Percentiles rank a stretch among this genome's conserved stretches.
phyloP scores from a whole-genome alignment of 495 filamentous ascomycete genomes.

The Penicillium odoratum region DNA sequence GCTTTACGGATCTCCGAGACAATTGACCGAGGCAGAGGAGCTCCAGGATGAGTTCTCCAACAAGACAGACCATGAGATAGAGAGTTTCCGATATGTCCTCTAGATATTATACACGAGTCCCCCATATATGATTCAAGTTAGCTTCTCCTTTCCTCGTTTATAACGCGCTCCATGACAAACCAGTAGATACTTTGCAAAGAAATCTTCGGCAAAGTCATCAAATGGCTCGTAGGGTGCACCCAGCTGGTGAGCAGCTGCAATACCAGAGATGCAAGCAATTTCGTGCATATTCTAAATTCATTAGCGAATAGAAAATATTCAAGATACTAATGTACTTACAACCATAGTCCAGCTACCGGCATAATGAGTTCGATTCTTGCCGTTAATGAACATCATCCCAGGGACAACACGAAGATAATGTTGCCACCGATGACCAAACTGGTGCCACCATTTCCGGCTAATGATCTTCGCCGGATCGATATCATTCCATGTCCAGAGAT shows the following conservation, averaged over 20 bases:
- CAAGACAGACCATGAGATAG: slow-evolving; percentile 34
- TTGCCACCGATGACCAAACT: slow-evolving; percentile 78
- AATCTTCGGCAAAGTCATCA: slow-evolving; percentile 59
- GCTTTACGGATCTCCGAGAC: slow-evolving; percentile 22
- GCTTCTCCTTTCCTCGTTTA: slow-evolving; percentile 22
- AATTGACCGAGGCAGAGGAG: slow-evolving; percentile 27
- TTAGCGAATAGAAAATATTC: not conserved
- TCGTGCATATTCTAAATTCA: slow-evolving; percentile 71
- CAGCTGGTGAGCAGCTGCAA: slow-evolving; percentile 75
- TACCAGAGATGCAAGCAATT: slow-evolving; percentile 72
- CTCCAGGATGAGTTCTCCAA: slow-evolving; percentile 32
- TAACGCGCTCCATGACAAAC: slow-evolving; percentile 53
- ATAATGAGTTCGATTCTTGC: slow-evolving; percentile 64
- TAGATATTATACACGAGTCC: slow-evolving; percentile 7
- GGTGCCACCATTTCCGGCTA: slow-evolving; percentile 79
- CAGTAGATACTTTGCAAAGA: slow-evolving; percentile 57
- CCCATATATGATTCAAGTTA: slow-evolving; percentile 4
- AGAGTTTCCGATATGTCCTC: slow-evolving; percentile 34
- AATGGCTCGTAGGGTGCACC: slow-evolving; percentile 72
- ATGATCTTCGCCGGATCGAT: slow-evolving; percentile 72
- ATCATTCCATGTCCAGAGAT: slow-evolving; percentile 70
- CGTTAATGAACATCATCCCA: slow-evolving; percentile 80
- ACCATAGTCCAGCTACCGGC: slow-evolving; percentile 80
- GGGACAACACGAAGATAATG: slow-evolving; percentile 78
- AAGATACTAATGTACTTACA: slow-evolving; percentile 36